A percentile compares a stretch with the other conserved stretches of the same genome.
These are phyloP conservation scores for Xerocomellus dryophilus DNA, from an alignment of 768 basidiomycete species.

Conservation along the genomic window DNA sequence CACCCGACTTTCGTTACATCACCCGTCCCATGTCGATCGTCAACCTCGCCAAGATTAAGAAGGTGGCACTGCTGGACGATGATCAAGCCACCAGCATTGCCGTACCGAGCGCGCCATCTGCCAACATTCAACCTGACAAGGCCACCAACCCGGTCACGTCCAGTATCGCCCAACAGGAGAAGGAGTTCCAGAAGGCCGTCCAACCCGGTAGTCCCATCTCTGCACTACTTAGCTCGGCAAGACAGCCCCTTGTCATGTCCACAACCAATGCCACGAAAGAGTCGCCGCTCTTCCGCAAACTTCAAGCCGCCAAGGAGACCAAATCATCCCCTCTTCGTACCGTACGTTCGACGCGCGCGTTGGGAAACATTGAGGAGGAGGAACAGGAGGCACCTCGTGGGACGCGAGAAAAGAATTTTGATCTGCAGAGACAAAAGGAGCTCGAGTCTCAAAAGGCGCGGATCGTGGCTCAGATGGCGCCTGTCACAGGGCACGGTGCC, in stretches of 20 bases:
- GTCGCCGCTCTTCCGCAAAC: constrained; percentile 45
- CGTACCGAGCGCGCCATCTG: constrained; percentile 37
- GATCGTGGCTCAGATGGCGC: constrained; percentile 92
- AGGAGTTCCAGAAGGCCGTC: constrained; percentile 94
- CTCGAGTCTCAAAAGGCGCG: constrained; percentile 88
- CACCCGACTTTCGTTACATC: constrained; percentile 75
- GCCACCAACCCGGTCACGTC: constrained; percentile 46
- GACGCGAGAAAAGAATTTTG: constrained; percentile 38
- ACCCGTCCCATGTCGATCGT: constrained; percentile 54
- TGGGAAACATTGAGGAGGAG: constrained; percentile 48
- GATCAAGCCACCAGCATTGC: constrained; percentile 48
- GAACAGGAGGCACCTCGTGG: constrained; percentile 41
- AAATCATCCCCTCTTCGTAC: constrained; percentile 54
- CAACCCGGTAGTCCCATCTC: constrained; percentile 95
- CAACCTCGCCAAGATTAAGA: constrained; percentile 70
- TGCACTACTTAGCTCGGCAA: constrained; percentile 82
- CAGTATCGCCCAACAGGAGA: constrained; percentile 82
- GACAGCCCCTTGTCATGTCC: constrained; percentile 79
- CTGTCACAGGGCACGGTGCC: constrained; percentile 31
- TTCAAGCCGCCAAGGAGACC: constrained; percentile 50
- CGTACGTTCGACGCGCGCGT: constrained; percentile 37
- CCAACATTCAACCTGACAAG: constrained; percentile 17
- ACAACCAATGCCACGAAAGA: constrained; percentile 41
- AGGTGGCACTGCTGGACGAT: constrained; percentile 60
- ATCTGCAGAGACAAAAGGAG: constrained; percentile 59